Base-by-base conservation (phyloP, 108 stramenopile genomes). In the Cyclostephanos tholiformis region DNA sequence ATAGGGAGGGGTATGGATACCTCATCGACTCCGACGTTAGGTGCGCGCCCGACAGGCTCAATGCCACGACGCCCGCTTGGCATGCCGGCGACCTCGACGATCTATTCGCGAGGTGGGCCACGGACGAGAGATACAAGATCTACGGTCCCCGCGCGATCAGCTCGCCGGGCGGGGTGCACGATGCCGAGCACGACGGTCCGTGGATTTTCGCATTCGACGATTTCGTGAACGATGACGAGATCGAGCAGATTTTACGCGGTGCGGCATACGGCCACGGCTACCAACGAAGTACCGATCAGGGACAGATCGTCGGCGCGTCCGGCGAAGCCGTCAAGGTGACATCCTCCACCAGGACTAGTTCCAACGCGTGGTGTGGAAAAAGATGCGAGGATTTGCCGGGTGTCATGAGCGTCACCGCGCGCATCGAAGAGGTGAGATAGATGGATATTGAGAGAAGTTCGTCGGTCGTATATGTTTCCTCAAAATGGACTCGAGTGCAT, bases 201-300 rank as follows among this genome's bases (percentile, higher is more conserved):
- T 89, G 85, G 85, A 68, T 89, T 12, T 75, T 85, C 46, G 76
- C 74, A 5, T 85, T 89, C 75, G 84, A 87, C 48, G 66, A 76
- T 27, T 89, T 89, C 53, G 11, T 86, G 29, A 49, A 58, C 48
- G 79, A 74, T 39, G 58, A 56, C 36, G 88, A 89, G 59, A 76
- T 78, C 61, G 48, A 76, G 17, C 49, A 66, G 5, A 62, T 89
- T 32, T 38, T 86, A 46, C 49, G 66, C 20, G 81, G 81, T 6
- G 81, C 76, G 4, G 52, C 55, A 22, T 71, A 66, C 29, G 74
- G 74, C 14, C 7, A 19, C 30, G 82, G 77, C 17, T 75, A 74
- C 58, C 32, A 75, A 27, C 30, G 82, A 0, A 77, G 75, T 35
- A 89, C 86, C 1, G 88, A 89, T 67, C 86, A 84, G 38, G 88